Base-by-base conservation (phyloP, 257 asterid genomes). In the Jasminum sambac region DNA sequence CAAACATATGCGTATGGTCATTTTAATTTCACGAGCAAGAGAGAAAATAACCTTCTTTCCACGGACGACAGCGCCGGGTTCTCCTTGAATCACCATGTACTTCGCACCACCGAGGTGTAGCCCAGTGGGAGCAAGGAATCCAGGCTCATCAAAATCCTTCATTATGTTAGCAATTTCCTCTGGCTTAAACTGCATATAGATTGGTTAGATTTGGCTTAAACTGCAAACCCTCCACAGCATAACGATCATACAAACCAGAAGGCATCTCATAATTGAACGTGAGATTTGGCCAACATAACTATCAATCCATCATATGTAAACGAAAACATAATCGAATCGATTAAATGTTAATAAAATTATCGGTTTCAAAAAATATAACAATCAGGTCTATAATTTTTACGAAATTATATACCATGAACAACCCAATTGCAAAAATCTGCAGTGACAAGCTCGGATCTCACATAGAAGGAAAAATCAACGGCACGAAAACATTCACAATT, bases 11-110 rank as follows among this genome's bases (percentile, higher is more conserved):
- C 55, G 5, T 40, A 2, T 44, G 13, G 19, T 44, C 55, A 12
- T 44, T 44, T 21, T 46, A 14, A 46, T 14, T 46, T 13, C 11
- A 46, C 13, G 3, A 8, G 60, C 2, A 25, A 52, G 9, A 11
- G 60, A 50, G 59, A 50, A 3, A 52, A 8, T 52, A n/a, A 19
- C 79, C 73, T 74, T 78, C 52, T 78, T 73, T 6, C 79, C 82
- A 25, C 82, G 79, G 39, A 78, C 50, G 1, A 78, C 79, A 52
- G 79, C 73, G 40, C 82, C 82, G 34, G 70, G 39, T 52, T 73
- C 82, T 57, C 79, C 82, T 71, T 73, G 76, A 52, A 73, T 74
- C n/a, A 78, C 82, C 82, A 78, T 78, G 71, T 73, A 69, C 66
- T 78, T 78, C n/a, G 42, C 6, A 4, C 77, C 79, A 55, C 71